Evolutionary conservation across 2,329 filamentous ascomycete genomes (phyloP), one percentile per base, ranked within the genome.

Genomic region (Dothideomycetes sp.): DNA sequence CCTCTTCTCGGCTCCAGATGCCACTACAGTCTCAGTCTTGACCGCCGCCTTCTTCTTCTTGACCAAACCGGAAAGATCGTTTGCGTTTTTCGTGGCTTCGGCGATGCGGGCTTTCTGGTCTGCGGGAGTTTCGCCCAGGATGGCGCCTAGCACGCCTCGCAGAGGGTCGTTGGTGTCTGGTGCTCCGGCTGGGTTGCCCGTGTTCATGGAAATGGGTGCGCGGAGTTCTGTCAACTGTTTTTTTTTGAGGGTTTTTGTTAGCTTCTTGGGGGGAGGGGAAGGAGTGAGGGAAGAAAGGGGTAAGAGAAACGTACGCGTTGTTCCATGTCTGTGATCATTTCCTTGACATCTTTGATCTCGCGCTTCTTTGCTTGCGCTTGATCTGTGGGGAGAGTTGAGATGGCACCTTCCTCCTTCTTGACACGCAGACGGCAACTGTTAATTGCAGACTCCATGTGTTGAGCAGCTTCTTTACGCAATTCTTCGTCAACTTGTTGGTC

Each of bases 241-340:
- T n/a, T n/a, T n/a, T n/a, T n/a, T n/a, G 28, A n/a, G 10, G 24
- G 40, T 24, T 9, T 25, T 15, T 9, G 44, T 56, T 45, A 50
- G 43, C 48, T 33, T 25, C 47, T 22, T n/a, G n/a, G 3, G 27
- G 25, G 18, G 16, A 33, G n/a, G 24, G 10, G n/a, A 23, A 11
- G 20, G 15, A 17, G 23, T 29, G 27, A n/a, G 10, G 10, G 10
- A 34, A 8, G 47, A 49, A n/a, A n/a, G n/a, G n/a, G n/a, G n/a
- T n/a, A n/a, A n/a, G n/a, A n/a, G n/a, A n/a, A 41, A 63, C 74
- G 62, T 64, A 83, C 77, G 49, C 83, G 70, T 57, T 80, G 74
- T 63, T 86, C 78, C 76, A 91, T 84, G 50, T 91, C 84, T 39
- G 73, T 71, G 33, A 89, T 72, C 49, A 91, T 77, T 46, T 87